phyloP scores from a whole-genome alignment of 176 grass and related monocot genomes.

The Poa pratensis region DNA sequence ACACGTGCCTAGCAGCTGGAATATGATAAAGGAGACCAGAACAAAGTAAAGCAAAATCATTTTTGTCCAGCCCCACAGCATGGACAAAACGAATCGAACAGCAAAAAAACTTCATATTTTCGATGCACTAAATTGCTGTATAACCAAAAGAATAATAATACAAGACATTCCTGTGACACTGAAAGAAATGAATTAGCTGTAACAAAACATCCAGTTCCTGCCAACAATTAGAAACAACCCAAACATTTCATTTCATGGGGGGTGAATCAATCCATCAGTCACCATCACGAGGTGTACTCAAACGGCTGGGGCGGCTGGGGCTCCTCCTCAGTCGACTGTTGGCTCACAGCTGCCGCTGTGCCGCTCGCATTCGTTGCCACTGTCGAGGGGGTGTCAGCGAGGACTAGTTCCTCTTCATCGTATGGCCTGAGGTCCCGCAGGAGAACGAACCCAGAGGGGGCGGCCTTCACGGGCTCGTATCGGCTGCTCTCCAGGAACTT shows the following conservation, averaged over 20 bases:
- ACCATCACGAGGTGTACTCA: constrained; percentile 62
- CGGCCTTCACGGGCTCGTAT: constrained; percentile 84
- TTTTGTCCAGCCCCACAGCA: neutral
- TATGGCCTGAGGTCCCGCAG: constrained; percentile 69
- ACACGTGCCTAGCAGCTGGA: neutral
- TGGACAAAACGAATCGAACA: neutral
- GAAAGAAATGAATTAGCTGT: constrained; percentile 30
- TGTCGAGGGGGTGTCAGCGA: constrained; percentile 71
- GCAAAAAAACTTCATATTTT: neutral
- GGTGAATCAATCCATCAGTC: constrained; percentile 19
- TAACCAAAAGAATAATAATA: neutral
- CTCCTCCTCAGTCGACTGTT: constrained; percentile 71
- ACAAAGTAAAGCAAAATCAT: neutral
- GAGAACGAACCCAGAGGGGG: constrained; percentile 88
- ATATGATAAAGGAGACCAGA: neutral
- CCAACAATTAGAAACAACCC: constrained; percentile 25
- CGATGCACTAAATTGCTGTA: neutral
- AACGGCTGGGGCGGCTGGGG: constrained; percentile 87
- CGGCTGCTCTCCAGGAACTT: constrained; percentile 82
- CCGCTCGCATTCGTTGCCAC: constrained; percentile 41
- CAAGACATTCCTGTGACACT: neutral
- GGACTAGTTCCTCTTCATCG: constrained; percentile 79
- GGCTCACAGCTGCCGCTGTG: constrained; percentile 37
- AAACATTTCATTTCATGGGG: neutral
- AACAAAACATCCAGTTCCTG: neutral